Evolutionary conservation across 257 asterid species (phyloP).

Genomic region (Lavandula angustifolia): DNA sequence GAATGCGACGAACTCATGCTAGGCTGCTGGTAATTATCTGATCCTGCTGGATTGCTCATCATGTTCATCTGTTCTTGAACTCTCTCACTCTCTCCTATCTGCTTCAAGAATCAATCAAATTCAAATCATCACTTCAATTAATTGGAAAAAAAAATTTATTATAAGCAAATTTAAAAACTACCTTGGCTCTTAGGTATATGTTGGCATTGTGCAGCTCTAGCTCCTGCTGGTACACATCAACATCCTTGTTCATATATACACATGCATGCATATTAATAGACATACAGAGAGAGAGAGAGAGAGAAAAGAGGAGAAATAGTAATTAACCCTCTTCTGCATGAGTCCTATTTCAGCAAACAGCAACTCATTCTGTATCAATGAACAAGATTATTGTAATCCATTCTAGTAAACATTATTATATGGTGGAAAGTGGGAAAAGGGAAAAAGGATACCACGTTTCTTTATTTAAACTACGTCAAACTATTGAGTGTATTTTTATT

Average conservation of each 20-base stretch:
- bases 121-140: background rate
- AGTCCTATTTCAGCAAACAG: constrained; percentile 84
- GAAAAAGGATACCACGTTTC: too few relatives aligned
- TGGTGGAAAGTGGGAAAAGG: too few relatives aligned
- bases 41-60: constrained; percentile 46
- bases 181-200: constrained; percentile 93
- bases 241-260: background rate
- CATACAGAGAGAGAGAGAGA: constrained; percentile 17
- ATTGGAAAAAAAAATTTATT: too few relatives aligned
- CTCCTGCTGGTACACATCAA: constrained; percentile 54
- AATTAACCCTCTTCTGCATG: constrained; percentile 84
- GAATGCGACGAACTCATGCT: constrained; percentile 50
- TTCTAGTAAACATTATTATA: background rate
- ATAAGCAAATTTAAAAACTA: constrained; percentile 18
- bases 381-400: background rate
- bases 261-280: too few relatives aligned
- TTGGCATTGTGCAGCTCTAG: constrained; percentile 87
- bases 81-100: constrained; percentile 89
- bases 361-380: constrained; percentile 65
- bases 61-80: constrained; percentile 61
- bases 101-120: constrained; percentile 8
- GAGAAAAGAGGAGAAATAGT: constrained; percentile 9
- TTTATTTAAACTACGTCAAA: too few relatives aligned
- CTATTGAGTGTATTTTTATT: too few relatives aligned
- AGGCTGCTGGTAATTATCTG: constrained; percentile 37